phyloP scores from a whole-genome alignment of 208 protist species.

The Trypanosoma melophagium region DNA sequence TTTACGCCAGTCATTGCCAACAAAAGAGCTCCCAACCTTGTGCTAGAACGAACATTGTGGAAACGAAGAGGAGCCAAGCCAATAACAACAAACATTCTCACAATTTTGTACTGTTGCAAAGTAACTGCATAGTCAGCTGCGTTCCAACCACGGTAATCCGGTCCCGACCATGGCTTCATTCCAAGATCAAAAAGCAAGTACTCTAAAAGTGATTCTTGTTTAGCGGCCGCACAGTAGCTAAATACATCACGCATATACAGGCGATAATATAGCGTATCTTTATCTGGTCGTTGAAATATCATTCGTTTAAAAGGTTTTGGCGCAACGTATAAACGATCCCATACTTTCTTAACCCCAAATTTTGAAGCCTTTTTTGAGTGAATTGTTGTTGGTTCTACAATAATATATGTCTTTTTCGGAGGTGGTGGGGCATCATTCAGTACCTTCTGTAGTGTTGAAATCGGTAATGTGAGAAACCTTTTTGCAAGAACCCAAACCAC shows the following conservation, averaged over 20 bases:
- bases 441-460: conserved; percentile 35
- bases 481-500: conserved; percentile 44
- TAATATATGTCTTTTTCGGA: conserved; percentile 30
- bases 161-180: conserved; percentile 53
- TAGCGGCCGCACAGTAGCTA: conserved; percentile 66
- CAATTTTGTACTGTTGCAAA: conserved; percentile 20
- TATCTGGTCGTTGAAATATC: conserved; percentile 28
- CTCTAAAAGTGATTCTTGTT: conserved; percentile 40
- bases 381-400: conserved; percentile 49
- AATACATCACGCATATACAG: conserved; percentile 62
- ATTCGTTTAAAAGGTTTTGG: conserved; percentile 55
- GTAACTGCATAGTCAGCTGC: conserved; percentile 59
- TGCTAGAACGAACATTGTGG: conserved; percentile 31
- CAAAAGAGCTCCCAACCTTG: conserved; percentile 10
- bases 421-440: conserved; percentile 42
- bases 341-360: conserved; percentile 35
- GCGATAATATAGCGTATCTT: conserved; percentile 47
- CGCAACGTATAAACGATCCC: conserved; percentile 36
- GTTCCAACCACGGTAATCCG: conserved; percentile 66
- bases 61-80: conserved; percentile 41
- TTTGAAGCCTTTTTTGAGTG: conserved; percentile 26
- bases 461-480: conserved; percentile 38
- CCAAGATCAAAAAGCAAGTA: conserved; percentile 43
- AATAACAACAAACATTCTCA: conserved; percentile 42
- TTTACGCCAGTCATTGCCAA: conserved; percentile 26